Evolutionary conservation across 2,329 filamentous ascomycete genomes (phyloP).

Genomic region (Fusarium mundagurra): DNA sequence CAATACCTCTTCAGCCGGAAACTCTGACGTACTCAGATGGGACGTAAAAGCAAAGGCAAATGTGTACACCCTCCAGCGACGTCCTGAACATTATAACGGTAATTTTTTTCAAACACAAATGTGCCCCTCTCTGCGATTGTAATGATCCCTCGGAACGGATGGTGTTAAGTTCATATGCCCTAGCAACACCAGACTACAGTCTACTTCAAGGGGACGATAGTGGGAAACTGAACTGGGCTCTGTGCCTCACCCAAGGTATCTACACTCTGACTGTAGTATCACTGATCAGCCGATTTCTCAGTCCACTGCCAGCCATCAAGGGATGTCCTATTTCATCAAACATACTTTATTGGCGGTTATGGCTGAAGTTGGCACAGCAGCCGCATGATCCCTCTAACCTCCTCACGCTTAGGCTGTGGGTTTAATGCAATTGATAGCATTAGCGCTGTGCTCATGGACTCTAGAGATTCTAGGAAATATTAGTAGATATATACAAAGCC

Average conservation of each 20-base stretch:
- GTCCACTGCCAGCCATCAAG: neutral
- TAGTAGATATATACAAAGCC: neutral
- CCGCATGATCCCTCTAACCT: neutral
- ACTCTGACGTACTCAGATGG: neutral
- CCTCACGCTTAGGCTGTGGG: neutral
- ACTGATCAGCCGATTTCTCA: neutral
- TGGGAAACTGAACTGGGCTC: neutral
- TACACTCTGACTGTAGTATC: neutral
- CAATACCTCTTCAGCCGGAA: neutral
- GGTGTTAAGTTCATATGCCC: neutral
- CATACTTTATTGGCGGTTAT: neutral
- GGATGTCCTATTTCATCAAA: neutral
- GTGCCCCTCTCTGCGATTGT: neutral
- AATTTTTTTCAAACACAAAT: neutral
- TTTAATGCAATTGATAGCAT: neutral
- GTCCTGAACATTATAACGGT: neutral
- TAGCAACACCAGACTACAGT: neutral
- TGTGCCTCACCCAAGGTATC: too few relatives aligned
- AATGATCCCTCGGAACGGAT: neutral
- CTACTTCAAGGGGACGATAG: neutral
- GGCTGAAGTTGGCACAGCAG: neutral
- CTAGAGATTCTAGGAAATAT: neutral
- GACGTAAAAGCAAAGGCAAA: neutral
- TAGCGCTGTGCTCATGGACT: neutral
- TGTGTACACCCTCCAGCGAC: neutral